phyloP scores from a whole-genome alignment of 768 basidiomycete genomes.

The Termitomyces sp. region DNA sequence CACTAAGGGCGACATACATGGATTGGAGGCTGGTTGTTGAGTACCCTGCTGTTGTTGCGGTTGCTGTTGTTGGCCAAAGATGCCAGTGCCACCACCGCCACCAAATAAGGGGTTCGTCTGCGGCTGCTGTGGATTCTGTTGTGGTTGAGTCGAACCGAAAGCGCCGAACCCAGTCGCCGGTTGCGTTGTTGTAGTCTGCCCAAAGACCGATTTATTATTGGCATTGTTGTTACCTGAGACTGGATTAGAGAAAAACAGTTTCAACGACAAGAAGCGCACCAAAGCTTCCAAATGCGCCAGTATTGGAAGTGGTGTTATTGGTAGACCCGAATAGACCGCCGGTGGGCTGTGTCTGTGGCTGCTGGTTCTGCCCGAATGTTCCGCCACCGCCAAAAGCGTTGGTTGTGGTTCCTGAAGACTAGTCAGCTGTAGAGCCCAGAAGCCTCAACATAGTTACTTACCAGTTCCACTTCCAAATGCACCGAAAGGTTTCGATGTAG shows the following conservation, averaged over 20 bases:
- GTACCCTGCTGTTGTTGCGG: slow-evolving; percentile 22
- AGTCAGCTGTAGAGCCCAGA: background rate
- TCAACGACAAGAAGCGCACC: slow-evolving; percentile 20
- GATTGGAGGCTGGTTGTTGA: slow-evolving; percentile 32
- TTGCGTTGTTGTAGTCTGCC: slow-evolving; percentile 36
- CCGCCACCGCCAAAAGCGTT: slow-evolving; percentile 33
- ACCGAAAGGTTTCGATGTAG: slow-evolving; percentile 16
- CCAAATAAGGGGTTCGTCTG: slow-evolving; percentile 25
- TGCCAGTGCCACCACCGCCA: slow-evolving; percentile 20
- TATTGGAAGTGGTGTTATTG: slow-evolving; percentile 23
- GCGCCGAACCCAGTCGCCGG: slow-evolving; percentile 38
- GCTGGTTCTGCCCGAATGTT: slow-evolving; percentile 33
- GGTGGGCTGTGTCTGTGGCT: slow-evolving; percentile 29
- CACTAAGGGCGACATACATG: slow-evolving; percentile 26
- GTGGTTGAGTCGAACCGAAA: slow-evolving; percentile 32
- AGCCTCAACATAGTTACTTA: slow-evolving; percentile 1
- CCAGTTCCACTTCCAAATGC: slow-evolving; percentile 16
- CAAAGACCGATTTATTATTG: slow-evolving; percentile 40
- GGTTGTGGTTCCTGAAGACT: slow-evolving; percentile 8
- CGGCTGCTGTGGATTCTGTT: slow-evolving; percentile 32
- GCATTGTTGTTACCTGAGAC: slow-evolving; percentile 12
- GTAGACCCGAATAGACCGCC: slow-evolving; percentile 30
- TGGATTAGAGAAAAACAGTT: background rate
- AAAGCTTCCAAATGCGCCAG: slow-evolving; percentile 39
- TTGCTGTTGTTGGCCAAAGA: slow-evolving; percentile 38